Conservation (phyloP, 2,329 filamentous ascomycete genomes). For the Colletotrichum falcatum region DNA sequence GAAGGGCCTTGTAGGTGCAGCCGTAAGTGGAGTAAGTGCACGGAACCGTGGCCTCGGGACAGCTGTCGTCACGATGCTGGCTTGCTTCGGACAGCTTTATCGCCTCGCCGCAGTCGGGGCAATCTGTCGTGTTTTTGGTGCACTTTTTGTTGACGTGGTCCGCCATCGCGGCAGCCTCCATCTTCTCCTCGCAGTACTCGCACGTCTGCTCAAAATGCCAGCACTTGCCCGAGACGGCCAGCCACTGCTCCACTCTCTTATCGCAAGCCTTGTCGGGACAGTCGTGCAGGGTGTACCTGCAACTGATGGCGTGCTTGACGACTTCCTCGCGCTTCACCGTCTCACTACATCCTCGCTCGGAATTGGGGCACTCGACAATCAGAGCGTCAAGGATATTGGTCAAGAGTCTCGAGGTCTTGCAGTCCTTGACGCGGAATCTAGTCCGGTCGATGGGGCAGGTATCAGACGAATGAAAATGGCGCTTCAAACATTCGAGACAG, state of each 20-base stretch:
- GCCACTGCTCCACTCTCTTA: slow-evolving; percentile 63
- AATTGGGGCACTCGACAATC: slow-evolving; percentile 69
- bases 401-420: slow-evolving; percentile 59
- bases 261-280: slow-evolving; percentile 67
- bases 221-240: slow-evolving; percentile 55
- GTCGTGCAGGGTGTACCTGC: slow-evolving; percentile 65
- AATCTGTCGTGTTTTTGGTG: slow-evolving; percentile 60
- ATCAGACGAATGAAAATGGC: slow-evolving; percentile 56
- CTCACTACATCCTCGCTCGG: slow-evolving; percentile 61
- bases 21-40: slow-evolving; percentile 64
- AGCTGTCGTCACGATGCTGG: slow-evolving; percentile 60
- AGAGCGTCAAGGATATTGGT: slow-evolving; percentile 72
- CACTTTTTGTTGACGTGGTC: slow-evolving; percentile 59
- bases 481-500: slow-evolving; percentile 67
- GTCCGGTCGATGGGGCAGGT: slow-evolving; percentile 71
- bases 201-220: slow-evolving; percentile 66
- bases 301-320: slow-evolving; percentile 68
- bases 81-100: slow-evolving; percentile 60
- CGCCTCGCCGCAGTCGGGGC: slow-evolving; percentile 60
- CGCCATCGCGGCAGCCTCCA: slow-evolving; percentile 62
- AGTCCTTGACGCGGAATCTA: slow-evolving; percentile 46
- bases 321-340: slow-evolving; percentile 65
- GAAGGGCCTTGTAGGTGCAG: slow-evolving; percentile 57
- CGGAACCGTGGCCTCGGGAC: slow-evolving; percentile 52
- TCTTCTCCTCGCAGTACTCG: slow-evolving; percentile 62